Evolutionary conservation across 1,284 basidiomycete species (phyloP).

Genomic region (Rhizopogon parksii): DNA sequence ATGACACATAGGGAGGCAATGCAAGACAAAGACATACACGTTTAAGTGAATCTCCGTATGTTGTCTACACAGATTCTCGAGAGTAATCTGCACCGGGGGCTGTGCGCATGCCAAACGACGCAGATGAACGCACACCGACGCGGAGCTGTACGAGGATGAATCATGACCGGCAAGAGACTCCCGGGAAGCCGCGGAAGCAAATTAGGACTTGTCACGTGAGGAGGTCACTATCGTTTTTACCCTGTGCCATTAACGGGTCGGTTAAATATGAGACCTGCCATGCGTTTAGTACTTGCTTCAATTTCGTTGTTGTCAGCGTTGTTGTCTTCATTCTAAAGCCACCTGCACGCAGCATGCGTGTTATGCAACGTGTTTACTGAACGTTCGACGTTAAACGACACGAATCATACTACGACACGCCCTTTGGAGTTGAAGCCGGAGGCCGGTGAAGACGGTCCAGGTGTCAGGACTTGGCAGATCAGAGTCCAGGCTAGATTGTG

Average conservation of each 20-base stretch:
- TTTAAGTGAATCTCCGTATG: neutral
- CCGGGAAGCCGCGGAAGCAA: neutral
- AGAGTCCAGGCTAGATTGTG: neutral
- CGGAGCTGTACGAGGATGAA: neutral
- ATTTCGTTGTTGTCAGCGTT: neutral
- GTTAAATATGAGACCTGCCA: slow-evolving; percentile 1
- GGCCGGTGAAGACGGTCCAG: neutral
- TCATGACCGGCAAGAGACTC: neutral
- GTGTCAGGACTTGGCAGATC: neutral
- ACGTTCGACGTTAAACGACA: neutral
- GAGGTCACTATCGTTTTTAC: no score
- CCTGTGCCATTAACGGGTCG: no score
- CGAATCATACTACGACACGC: neutral
- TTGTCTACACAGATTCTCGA: neutral
- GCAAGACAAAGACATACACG: neutral
- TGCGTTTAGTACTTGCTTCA: neutral
- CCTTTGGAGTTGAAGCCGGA: neutral
- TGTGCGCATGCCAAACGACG: neutral
- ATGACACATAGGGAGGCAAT: neutral
- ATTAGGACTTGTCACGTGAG: neutral
- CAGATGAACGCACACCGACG: neutral
- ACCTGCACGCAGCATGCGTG: neutral
- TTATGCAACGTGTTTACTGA: neutral
- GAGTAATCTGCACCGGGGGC: neutral
- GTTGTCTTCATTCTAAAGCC: neutral